phyloP scores from a whole-genome alignment of 2,329 filamentous ascomycete species.

The Fusarium duplospermum region DNA sequence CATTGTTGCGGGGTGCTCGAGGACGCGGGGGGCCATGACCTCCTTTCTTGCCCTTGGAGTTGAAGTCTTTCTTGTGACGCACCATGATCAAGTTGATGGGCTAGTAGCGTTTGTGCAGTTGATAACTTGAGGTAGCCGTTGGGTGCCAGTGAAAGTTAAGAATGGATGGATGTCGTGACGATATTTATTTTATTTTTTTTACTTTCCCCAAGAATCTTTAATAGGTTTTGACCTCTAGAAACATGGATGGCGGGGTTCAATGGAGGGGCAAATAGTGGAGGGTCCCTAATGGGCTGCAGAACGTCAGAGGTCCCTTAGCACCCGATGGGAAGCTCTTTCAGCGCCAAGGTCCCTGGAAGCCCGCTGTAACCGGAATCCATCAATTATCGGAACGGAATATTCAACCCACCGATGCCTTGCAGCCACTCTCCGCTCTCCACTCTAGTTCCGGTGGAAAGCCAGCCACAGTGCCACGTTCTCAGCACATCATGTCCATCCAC shows the following conservation, averaged over 20 bases:
- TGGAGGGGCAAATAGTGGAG: conserved; percentile 30
- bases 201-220: conserved; percentile 16
- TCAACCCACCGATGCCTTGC: not conserved
- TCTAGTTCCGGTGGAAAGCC: not conserved
- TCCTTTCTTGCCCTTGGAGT: conserved; percentile 78
- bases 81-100: conserved; percentile 70
- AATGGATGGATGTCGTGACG: not conserved
- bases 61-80: conserved; percentile 91
- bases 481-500: conserved; percentile 5
- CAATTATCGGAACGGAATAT: conserved; percentile 7
- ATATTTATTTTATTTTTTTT: conserved; percentile 10
- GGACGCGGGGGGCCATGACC: conserved; percentile 66
- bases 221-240: not conserved
- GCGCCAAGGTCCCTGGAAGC: conserved; percentile 4
- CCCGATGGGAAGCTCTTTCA: not conserved
- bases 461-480: conserved; percentile 1
- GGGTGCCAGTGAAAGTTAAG: not conserved
- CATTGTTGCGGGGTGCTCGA: conserved; percentile 59
- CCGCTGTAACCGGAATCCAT: not conserved
- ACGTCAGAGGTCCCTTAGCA: conserved; percentile 19
- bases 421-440: conserved; percentile 1
- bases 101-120: not conserved
- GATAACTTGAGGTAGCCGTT: not conserved
- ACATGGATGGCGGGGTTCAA: conserved; percentile 36
- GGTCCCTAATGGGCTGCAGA: not conserved